Evolutionary conservation across 768 basidiomycete genomes (phyloP), one percentile per base, ranked within the genome.

Genomic region (Hericium rajendrae): DNA sequence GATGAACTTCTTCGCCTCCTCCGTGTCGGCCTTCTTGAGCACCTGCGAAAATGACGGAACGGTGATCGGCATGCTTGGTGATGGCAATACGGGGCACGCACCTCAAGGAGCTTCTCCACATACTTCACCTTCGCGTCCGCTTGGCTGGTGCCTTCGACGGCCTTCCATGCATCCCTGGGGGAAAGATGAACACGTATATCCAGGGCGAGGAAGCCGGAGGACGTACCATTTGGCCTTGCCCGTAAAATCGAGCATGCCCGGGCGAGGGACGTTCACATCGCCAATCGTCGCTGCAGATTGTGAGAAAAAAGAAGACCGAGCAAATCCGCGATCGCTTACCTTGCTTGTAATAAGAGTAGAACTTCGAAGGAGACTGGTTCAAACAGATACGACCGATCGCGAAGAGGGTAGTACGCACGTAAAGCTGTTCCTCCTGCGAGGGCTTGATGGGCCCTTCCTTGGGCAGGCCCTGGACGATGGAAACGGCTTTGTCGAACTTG

Each of bases 341-440:
- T 78, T 95, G 94, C 80, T 98, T 99, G 82, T 77, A 97, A 71
- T 86, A 82, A 64, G 78, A 79, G 78, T 98, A 99, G 78, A 97
- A 97, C 94, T 97, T 66, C 18, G 48, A 41, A 13, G 40, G 48
- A 48, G 41, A 51, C 28, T 28, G 32, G 59, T 59, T 51, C 49
- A 54, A 51, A 58, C 43, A 60, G 22, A 41, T 10, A 56, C n/a
- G 24, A 56, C 48, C 50, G 32, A 43, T 53, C 32, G 49, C 59
- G 62, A 60, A 54, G 43, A 52, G 38, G 37, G 46, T n/a, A 38
- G 74, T 88, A 69, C 49, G 18, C 70, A 94, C 94, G 64, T 73
- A 76, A 63, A 97, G 88, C 76, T 91, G 80, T 57, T 91, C 86
- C 11, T 86, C 85, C 61, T 79, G 72, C 16, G 73, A 61, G 18